A percentile compares a stretch with the other conserved stretches of the same genome.
phyloP scores from a whole-genome alignment of 352 stramenopile genomes.

The Pythium guiyangense region DNA sequence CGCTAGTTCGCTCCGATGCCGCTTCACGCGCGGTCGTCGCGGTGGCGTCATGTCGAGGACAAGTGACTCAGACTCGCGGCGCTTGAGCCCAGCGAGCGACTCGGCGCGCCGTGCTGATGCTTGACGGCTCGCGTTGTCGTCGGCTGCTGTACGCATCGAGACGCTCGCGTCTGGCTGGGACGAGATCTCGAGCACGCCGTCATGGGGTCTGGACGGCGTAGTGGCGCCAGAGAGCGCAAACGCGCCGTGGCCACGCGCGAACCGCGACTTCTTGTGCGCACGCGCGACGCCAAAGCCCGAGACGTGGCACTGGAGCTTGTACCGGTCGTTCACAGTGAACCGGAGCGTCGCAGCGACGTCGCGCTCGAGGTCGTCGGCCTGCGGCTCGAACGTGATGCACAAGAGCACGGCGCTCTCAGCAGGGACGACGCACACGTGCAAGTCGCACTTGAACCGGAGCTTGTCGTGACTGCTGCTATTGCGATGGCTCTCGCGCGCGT shows the following conservation, averaged over 20 bases:
- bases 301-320: constrained; percentile 46
- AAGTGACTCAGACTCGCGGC: constrained; percentile 19
- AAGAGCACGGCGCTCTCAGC: constrained; percentile 46
- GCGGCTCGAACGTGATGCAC: constrained; percentile 60
- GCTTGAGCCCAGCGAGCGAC: constrained; percentile 17
- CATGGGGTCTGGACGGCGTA: background rate
- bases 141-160: background rate
- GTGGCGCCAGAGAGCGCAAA: constrained; percentile 3
- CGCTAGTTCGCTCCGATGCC: constrained; percentile 8
- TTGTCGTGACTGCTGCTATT: constrained; percentile 17
- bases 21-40: constrained; percentile 21
- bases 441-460: constrained; percentile 60
- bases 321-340: constrained; percentile 64
- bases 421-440: constrained; percentile 68
- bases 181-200: constrained; percentile 8
- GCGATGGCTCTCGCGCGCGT: constrained; percentile 13
- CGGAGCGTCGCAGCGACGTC: constrained; percentile 39
- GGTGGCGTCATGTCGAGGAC: constrained; percentile 41
- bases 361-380: constrained; percentile 28
- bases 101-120: background rate
- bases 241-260: constrained; percentile 13
- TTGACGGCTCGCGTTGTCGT: constrained; percentile 6
- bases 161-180: background rate
- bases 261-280: constrained; percentile 18
- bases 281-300: constrained; percentile 22